phyloP scores from a whole-genome alignment of 441 rosid genomes.

The Pelargonium fulgidum region DNA sequence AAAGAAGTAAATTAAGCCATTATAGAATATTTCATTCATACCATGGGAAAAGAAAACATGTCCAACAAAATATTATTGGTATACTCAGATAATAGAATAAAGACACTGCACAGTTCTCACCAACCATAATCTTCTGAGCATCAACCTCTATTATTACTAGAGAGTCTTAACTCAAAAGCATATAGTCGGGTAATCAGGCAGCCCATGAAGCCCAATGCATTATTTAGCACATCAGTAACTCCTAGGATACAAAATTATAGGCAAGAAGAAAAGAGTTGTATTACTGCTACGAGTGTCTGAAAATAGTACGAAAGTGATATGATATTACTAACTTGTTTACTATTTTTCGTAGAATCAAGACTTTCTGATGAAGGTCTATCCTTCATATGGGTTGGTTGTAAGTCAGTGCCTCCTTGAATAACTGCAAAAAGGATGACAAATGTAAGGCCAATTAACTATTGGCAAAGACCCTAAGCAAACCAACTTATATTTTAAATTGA shows the following conservation, averaged over 20 bases:
- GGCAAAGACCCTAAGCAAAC: constrained; percentile 11
- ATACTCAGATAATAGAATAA: too few relatives aligned
- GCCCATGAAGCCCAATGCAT: too few relatives aligned
- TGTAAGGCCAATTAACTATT: neutral
- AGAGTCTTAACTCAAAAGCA: too few relatives aligned
- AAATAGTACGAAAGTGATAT: neutral
- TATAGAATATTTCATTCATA: too few relatives aligned
- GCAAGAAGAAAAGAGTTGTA: neutral
- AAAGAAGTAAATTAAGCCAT: neutral
- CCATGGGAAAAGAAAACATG: neutral
- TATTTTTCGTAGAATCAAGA: constrained; percentile 39
- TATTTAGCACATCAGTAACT: too few relatives aligned
- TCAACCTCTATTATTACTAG: too few relatives aligned
- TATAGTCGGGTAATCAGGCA: too few relatives aligned
- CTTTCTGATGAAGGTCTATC: constrained; percentile 43
- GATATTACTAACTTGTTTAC: constrained; percentile 45
- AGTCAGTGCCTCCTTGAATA: constrained; percentile 30
- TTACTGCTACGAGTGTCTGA: neutral
- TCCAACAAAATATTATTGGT: neutral
- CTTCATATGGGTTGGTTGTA: constrained; percentile 30
- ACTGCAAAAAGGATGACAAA: constrained; percentile 29
- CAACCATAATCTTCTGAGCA: too few relatives aligned
- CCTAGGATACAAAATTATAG: constrained; percentile 2
- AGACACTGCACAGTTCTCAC: too few relatives aligned
- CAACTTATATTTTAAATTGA: neutral